Percentiles rank a stretch among this genome's conserved stretches.
Conservation (phyloP, 345 rosid species). For the Moringa oleifera region DNA sequence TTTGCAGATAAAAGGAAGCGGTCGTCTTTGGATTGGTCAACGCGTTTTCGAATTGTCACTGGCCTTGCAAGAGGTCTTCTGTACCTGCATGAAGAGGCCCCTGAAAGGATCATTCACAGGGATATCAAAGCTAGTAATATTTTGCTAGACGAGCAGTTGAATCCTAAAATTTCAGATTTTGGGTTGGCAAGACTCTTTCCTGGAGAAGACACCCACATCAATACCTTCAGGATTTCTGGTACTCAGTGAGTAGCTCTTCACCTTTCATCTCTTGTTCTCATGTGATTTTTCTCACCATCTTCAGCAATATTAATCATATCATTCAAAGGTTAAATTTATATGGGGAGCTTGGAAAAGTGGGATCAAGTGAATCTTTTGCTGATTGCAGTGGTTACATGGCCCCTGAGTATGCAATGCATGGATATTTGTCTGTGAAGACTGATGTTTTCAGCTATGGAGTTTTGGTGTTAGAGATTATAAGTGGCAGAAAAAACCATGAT, state of each 20-base stretch:
- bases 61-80: conserved; percentile 80
- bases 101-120: conserved; percentile 69
- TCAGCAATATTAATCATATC: neutral
- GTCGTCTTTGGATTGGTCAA: conserved; percentile 52
- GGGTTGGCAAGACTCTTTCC: conserved; percentile 86
- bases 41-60: conserved; percentile 41
- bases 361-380: conserved; percentile 7
- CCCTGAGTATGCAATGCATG: conserved; percentile 83
- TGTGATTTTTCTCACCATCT: neutral
- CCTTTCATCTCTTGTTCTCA: neutral
- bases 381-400: conserved; percentile 91
- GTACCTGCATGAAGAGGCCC: conserved; percentile 82
- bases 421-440: conserved; percentile 69
- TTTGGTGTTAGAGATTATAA: conserved; percentile 72
- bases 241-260: conserved; percentile 60
- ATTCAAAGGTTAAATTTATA: no score
- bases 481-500: conserved; percentile 80
- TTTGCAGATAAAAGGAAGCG: conserved; percentile 47
- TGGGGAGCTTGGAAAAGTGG: conserved; percentile 2
- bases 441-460: conserved; percentile 91
- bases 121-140: conserved; percentile 77
- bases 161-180: conserved; percentile 82
- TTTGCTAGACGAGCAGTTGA: conserved; percentile 55
- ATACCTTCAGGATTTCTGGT: conserved; percentile 74
- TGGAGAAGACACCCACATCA: conserved; percentile 72